Evolutionary conservation across 1,284 basidiomycete species (phyloP), one percentile per base, ranked within the genome.

Genomic region (Malassezia nana): DNA sequence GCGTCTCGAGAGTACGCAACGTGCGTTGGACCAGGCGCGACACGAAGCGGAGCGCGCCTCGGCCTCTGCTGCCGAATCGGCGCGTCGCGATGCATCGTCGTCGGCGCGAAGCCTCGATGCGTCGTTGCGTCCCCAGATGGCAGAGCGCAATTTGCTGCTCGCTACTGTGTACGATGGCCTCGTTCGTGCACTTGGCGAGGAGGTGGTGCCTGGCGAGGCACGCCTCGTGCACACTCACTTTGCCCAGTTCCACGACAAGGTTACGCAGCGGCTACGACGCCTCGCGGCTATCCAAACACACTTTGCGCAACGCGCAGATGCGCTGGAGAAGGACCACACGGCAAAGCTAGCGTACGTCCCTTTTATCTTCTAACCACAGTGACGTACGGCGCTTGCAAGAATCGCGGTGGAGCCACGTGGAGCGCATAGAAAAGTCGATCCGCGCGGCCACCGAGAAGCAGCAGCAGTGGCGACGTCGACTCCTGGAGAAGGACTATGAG

Each of bases 341-440:
- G 87, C 89, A 35, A 84, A 83, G 75, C 75, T 89, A 49, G 56
- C 56, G 77, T 79, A 52, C 59, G 78, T 76, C 3, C 18, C 43
- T 24, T 15, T 39, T 43, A 15, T 5, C n/a, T 28, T 9, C 40
- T 30, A 16, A 41, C 49, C 7, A n/a, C 63, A 81, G 77, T 18
- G 82, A 86, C 12, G 82, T 98, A 77, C 83, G 85, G 71, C 85
- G 85, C 64, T 87, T 91, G 69, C 81, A 95, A 35, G 92, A 96
- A 59, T 76, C 79, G 41, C 83, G 89, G 56, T 90, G 89, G 86
- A 84, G 84, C 60, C 87, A 92, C 73, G 81, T 98, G 52, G 92
- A 98, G 76, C 86, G 85, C 68, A 91, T 96, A 66, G 92, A 98
- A 75, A 77, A 79, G 12, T 84, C 86, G 46, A 80, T 96, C 52